A percentile compares a stretch with the other conserved stretches of the same genome.
Evolutionary conservation across 1,284 basidiomycete species (phyloP).

Genomic region (Gomphus bonarii): DNA sequence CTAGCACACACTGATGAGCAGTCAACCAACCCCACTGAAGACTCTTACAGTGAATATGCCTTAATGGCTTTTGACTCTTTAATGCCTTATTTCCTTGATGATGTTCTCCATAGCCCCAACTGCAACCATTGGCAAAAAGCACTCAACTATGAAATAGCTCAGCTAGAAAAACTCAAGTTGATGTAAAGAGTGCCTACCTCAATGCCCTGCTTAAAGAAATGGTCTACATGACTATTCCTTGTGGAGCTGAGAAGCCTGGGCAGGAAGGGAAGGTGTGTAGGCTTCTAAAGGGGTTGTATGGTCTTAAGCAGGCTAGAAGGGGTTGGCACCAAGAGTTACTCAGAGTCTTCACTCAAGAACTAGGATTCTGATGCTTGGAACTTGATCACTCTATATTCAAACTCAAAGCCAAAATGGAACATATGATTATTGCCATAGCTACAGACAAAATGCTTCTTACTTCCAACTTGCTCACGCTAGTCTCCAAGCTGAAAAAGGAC

Average conservation of each 20-base stretch:
- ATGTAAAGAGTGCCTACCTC: neutral
- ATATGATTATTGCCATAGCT: neutral
- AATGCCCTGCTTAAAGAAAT: neutral
- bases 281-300: conserved; percentile 18
- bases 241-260: neutral
- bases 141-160: too few species aligned
- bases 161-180: neutral
- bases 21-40: too few species aligned
- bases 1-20: too few species aligned
- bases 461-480: neutral
- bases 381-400: conserved; percentile 20
- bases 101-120: too few species aligned
- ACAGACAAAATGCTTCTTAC: neutral
- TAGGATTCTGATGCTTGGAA: conserved; percentile 14
- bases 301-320: conserved; percentile 19
- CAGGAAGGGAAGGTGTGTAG: neutral
- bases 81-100: too few species aligned
- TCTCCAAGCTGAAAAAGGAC: conserved; percentile 13
- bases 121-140: too few species aligned
- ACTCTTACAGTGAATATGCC: too few species aligned
- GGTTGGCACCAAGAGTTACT: conserved; percentile 15
- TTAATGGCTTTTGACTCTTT: too few species aligned
- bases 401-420: neutral
- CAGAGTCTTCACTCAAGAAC: conserved; percentile 7
- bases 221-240: neutral